Evolutionary conservation across 2,329 filamentous ascomycete genomes (phyloP), one percentile per base, ranked within the genome.

Genomic region (Phialophora macrospora): DNA sequence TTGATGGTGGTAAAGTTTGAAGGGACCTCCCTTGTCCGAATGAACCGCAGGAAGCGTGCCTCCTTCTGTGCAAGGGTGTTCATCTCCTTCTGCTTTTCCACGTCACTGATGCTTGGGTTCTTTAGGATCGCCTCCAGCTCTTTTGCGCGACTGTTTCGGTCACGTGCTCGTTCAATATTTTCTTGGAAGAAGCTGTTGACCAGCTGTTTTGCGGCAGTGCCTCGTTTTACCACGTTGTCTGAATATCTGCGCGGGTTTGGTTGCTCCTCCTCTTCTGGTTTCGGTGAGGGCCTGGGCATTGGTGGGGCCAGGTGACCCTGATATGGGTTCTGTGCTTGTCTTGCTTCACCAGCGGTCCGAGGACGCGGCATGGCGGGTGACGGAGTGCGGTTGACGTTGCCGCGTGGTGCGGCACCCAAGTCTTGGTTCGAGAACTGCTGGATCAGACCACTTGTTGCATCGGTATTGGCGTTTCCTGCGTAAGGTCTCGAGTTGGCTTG

Each of bases 361-460:
- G 94, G 93, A 66, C 95, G 88, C 5, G 71, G 58, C 60, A 83
- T 85, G 30, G 76, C 80, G 24, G 92, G 87, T 34, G 91, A 89
- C 34, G 86, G 84, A 41, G 92, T 86, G 66, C 86, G 84, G 70
- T 83, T 87, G 75, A 93, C 93, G 56, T 88, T 87, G 32, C 85
- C 84, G 71, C 92, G 86, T 66, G 88, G 88, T 51, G 87, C 88
- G 52, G 87, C 87, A 66, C 91, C 90, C 48, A 98, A 85, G 78
- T 97, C 96, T 82, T 98, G 94, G 79, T 97, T 93, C 65, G 94
- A 96, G 79, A 98, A 96, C 78, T 99, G 95, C 77, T 97, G 92
- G 67, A 93, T 93, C 54, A 98, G 85, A 32, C 93, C 93, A 73
- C 92, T 95, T 73, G 94, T 96, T 72, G 90, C 90, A 75, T 97